Evolutionary conservation across 495 filamentous ascomycete genomes (phyloP).

Genomic region (Neurospora sublineolata): DNA sequence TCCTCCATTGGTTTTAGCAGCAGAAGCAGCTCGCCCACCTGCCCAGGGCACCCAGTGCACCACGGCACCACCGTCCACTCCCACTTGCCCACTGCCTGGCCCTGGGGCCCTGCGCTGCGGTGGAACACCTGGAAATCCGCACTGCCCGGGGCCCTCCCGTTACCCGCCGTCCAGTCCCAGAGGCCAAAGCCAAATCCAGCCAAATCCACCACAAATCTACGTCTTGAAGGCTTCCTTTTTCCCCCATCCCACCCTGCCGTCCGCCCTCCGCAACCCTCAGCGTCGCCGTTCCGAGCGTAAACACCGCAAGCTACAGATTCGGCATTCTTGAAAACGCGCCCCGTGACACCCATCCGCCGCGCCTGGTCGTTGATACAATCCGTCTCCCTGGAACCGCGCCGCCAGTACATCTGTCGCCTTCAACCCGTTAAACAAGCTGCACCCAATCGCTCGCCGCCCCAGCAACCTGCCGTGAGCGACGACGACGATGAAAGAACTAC

Average conservation of each 20-base stretch:
- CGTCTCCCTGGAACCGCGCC: not conserved
- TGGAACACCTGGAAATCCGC: not conserved
- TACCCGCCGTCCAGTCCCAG: not conserved
- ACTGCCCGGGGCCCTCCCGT: not conserved
- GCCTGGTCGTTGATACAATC: not conserved
- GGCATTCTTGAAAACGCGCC: slow-evolving; percentile 2
- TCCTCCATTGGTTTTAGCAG: not conserved
- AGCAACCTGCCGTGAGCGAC: slow-evolving; percentile 11
- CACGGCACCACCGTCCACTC: not conserved
- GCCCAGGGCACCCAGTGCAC: not conserved
- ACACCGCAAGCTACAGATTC: not conserved
- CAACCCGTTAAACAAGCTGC: not conserved
- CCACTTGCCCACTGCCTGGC: not conserved
- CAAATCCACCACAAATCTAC: not conserved
- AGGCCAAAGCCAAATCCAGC: not conserved
- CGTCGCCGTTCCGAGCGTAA: not conserved
- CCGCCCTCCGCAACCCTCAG: not conserved
- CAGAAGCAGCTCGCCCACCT: not conserved
- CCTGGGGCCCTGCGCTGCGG: not conserved
- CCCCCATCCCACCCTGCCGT: not conserved
- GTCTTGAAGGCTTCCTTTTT: not conserved
- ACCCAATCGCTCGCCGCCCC: slow-evolving; percentile 17
- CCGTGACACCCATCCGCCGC: slow-evolving; percentile 7
- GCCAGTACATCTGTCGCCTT: not conserved
- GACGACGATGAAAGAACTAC: slow-evolving; percentile 44